Evolutionary conservation across 441 rosid genomes (phyloP).

Genomic region (Arabidopsis lyrata): DNA sequence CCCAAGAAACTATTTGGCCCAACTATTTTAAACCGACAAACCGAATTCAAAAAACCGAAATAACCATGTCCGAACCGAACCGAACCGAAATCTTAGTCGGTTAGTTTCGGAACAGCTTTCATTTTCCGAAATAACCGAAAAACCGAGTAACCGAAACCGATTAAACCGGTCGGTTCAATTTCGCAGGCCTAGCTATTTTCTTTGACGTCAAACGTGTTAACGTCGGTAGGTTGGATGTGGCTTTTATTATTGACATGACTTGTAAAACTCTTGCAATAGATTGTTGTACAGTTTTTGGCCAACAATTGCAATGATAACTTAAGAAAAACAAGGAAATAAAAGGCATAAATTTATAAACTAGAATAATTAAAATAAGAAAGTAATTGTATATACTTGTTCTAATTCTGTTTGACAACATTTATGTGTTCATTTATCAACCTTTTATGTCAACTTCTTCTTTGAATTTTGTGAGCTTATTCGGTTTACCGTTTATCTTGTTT

Average conservation of each 20-base stretch:
- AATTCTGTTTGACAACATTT: not conserved
- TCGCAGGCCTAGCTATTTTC: not conserved
- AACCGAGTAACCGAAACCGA: too few species aligned
- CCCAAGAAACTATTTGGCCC: too few species aligned
- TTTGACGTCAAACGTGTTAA: conserved; percentile 22
- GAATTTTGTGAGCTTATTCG: not conserved
- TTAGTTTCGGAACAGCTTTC: too few species aligned
- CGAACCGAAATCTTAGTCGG: too few species aligned
- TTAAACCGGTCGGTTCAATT: too few species aligned
- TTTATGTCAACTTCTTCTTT: conserved; percentile 29
- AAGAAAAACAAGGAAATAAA: not conserved
- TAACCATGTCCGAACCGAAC: too few species aligned
- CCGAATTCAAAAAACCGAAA: too few species aligned
- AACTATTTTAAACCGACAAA: too few species aligned
- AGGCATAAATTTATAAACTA: not conserved
- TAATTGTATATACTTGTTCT: not conserved
- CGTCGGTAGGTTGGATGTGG: conserved; percentile 31
- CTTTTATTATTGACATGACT: conserved; percentile 27
- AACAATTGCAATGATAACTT: not conserved
- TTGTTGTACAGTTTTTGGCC: not conserved
- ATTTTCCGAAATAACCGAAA: too few species aligned
- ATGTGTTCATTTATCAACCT: conserved; percentile 4
- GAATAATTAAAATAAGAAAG: not conserved
- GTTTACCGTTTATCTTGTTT: conserved; percentile 23
- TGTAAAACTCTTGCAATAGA: conserved; percentile 1